Evolutionary conservation across 2,329 filamentous ascomycete species (phyloP).

Genomic region (Clarireedia monteithiana): DNA sequence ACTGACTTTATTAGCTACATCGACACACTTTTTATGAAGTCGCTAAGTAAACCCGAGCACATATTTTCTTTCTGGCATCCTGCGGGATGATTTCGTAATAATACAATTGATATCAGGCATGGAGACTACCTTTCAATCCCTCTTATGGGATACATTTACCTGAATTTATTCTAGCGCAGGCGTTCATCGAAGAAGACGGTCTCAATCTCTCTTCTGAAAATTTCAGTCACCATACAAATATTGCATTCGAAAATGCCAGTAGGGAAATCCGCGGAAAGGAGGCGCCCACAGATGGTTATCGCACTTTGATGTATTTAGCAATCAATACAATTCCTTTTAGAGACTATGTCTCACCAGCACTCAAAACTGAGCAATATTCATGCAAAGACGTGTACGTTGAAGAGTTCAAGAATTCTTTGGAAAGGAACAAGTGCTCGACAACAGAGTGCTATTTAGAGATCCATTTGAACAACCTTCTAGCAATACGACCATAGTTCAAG

Average conservation of each 20-base stretch:
- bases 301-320: slow-evolving; percentile 23
- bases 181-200: slow-evolving; percentile 14
- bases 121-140: neutral
- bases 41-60: slow-evolving; percentile 16
- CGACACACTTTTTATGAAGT: slow-evolving; percentile 2
- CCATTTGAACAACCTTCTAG: too few relatives aligned
- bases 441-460: too few relatives aligned
- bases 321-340: slow-evolving; percentile 11
- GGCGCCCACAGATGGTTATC: slow-evolving; percentile 15
- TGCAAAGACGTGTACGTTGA: too few relatives aligned
- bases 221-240: neutral
- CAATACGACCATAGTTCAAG: too few relatives aligned
- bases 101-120: slow-evolving; percentile 13
- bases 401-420: too few relatives aligned
- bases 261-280: slow-evolving; percentile 12
- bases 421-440: too few relatives aligned
- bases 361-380: too few relatives aligned
- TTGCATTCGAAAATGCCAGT: neutral
- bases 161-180: slow-evolving; percentile 9
- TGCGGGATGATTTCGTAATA: slow-evolving; percentile 11
- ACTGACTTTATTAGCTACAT: neutral
- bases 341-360: slow-evolving; percentile 12
- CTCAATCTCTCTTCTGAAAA: slow-evolving; percentile 1
- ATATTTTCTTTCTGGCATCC: slow-evolving; percentile 8
- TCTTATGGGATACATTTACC: neutral